Evolutionary conservation across 2,329 filamentous ascomycete genomes (phyloP).

Genomic region (Cladophialophora chaetospira): DNA sequence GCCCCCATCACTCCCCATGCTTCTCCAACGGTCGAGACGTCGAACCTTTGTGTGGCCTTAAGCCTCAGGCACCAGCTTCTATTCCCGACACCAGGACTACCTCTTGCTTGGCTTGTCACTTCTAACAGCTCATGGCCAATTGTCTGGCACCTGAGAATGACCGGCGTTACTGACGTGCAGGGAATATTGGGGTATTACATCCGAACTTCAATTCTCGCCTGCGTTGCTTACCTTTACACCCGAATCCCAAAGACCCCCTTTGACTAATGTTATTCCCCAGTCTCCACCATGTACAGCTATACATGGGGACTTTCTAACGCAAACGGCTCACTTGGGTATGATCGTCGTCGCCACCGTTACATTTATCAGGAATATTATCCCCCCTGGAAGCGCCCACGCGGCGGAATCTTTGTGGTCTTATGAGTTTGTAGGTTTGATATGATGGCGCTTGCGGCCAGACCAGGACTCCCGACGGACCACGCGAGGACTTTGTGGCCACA

Average conservation of each 20-base stretch:
- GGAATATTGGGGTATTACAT: neutral
- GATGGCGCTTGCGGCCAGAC: neutral
- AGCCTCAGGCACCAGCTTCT: neutral
- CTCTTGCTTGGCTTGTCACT: neutral
- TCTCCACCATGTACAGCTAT: neutral
- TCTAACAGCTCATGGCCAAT: no score
- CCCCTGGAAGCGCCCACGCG: neutral
- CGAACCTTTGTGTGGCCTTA: neutral
- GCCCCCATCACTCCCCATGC: neutral
- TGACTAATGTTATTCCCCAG: neutral
- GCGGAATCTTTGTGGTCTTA: neutral
- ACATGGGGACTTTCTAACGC: neutral
- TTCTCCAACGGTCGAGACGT: neutral
- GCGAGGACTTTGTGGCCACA: neutral
- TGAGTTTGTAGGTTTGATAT: neutral
- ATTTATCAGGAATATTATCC: neutral
- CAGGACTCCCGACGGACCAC: neutral
- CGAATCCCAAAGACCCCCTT: neutral
- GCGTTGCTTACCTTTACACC: neutral
- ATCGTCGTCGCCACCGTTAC: slow-evolving; percentile 1
- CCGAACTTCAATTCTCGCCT: neutral
- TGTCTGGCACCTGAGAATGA: neutral
- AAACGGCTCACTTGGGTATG: neutral
- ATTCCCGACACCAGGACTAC: neutral
- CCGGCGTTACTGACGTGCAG: neutral